Evolutionary conservation across 345 rosid genomes (phyloP), one percentile per base, ranked within the genome.

Genomic region (Isatis tinctoria): DNA sequence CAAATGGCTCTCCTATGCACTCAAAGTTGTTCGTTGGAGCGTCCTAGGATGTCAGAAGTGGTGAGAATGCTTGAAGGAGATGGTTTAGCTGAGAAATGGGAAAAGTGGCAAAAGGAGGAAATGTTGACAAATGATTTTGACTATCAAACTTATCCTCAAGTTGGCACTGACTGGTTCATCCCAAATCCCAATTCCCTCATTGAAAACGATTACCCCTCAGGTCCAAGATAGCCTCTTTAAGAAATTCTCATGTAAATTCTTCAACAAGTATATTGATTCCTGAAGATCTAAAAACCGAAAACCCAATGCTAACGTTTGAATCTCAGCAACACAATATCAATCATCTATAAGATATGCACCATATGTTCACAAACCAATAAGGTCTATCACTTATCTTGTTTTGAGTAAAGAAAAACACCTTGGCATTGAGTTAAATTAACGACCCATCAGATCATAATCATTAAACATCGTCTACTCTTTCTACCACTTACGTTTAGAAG

Each of bases 21-120:
- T 7, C 99, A 92, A 48, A 80, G 92, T 72, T 78, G 91, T 28
- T 88, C 99, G 13, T 39, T 78, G 89, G 97, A 92, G 70, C 83
- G 99, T 24, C 99, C 99, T 0, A 92, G 87, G 79, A 95, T 95
- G 99, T 85, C 97, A 0, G 97, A 95, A 41, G 99, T 92, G 22
- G 97, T 95, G 10, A 90, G 97, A 69, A 95, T 95, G 99, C 88
- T 95, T 35, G 97, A 95, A 82, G 99, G 99, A 3, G 97, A 92
- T 43, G 97, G 97, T 20, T 85, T 95, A 82, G 93, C 96, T 6
- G 97, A 91, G 86, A 88, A 88, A 78, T 95, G 99, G 99, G 97
- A 92, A 80, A 96, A 90, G 54, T 92, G 96, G 99, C 97, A 95
- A 81, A 95, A 88, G 61, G 93, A 22, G 13, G 56, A 49, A n/a